A percentile compares a stretch with the other conserved stretches of the same genome.
Evolutionary conservation across 306 rosid species (phyloP).

Genomic region (Gastrolobium villosum): DNA sequence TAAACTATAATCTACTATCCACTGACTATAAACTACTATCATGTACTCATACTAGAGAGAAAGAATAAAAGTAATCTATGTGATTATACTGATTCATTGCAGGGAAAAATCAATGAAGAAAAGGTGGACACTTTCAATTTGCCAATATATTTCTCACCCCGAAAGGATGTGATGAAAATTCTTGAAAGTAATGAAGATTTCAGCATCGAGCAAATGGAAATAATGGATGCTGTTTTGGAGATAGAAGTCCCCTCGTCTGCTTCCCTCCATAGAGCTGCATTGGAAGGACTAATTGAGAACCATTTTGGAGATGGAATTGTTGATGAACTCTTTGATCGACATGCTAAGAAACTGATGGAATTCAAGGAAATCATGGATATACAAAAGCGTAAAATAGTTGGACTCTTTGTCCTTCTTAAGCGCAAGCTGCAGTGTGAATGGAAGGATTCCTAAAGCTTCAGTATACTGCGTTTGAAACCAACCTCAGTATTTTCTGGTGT

Average conservation of each 20-base stretch:
- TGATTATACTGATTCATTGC: background rate
- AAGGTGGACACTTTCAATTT: conserved; percentile 53
- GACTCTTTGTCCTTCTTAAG: conserved; percentile 45
- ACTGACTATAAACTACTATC: background rate
- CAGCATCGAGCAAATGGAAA: conserved; percentile 43
- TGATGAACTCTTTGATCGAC: conserved; percentile 48
- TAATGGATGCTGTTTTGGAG: background rate
- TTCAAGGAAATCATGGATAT: conserved; percentile 28
- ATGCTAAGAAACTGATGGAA: conserved; percentile 38
- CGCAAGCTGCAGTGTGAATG: conserved; percentile 18
- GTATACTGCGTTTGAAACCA: background rate
- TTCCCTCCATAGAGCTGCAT: conserved; percentile 35
- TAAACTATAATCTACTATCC: background rate
- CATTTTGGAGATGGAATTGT: conserved; percentile 48
- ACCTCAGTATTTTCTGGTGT: background rate
- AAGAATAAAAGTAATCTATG: background rate
- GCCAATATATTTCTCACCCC: conserved; percentile 42
- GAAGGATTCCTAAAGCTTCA: background rate
- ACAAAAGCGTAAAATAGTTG: background rate
- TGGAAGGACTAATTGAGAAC: conserved; percentile 41
- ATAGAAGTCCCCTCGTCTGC: background rate
- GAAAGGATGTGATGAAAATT: conserved; percentile 39
- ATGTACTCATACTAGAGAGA: background rate
- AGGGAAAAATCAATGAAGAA: conserved; percentile 49
- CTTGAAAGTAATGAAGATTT: conserved; percentile 43